Base-by-base conservation (phyloP, 768 basidiomycete species). In the Leccinum longicurvipes region DNA sequence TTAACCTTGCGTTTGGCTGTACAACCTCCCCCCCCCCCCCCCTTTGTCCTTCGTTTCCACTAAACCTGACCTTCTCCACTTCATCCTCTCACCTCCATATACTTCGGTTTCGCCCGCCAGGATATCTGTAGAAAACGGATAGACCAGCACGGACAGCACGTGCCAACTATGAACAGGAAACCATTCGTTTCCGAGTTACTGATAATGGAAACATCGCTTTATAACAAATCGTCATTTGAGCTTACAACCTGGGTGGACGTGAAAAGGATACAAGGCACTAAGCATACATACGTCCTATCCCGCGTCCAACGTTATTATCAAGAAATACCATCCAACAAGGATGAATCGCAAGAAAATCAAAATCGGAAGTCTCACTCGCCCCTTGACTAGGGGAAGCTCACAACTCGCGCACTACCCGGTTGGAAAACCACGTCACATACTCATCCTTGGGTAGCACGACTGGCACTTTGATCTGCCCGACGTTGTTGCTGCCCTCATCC, bases 41-140 rank as follows among this genome's bases (percentile, higher is more conserved):
- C n/a, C n/a, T n/a, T n/a, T 68, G 72, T 39, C 67, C 71, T 46
- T 65, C 75, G 61, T 52, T 76, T 8, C 95, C 95, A 3, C 87
- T 87, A 63, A 94, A 99, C 70, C 84, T 84, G 47, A 72, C 72
- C 61, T 86, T 81, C 87, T 89, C 98, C 6, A 82, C 79, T 28
- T 93, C 86, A 87, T 88, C 67, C 82, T 87, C 65, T 96, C 91
- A 56, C 96, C 91, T 57, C 98, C 59, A 99, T 73, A 72, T 98
- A 88, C 45, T 82, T 91, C 4, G 95, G 91, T 56, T 80, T 83
- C 47, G 92, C 93, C 93, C 0, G 84, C 82, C 41, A 98, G 80
- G 58, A 99, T 85, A 68, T 98, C 97, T 61, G 83, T 85, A 6
- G 81, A 76, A 60, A 97, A 99, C 0, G 97, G 96, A 68, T 93